Evolutionary conservation across 2,329 filamentous ascomycete species (phyloP).

Genomic region (Allantophomopsis cytisporea): DNA sequence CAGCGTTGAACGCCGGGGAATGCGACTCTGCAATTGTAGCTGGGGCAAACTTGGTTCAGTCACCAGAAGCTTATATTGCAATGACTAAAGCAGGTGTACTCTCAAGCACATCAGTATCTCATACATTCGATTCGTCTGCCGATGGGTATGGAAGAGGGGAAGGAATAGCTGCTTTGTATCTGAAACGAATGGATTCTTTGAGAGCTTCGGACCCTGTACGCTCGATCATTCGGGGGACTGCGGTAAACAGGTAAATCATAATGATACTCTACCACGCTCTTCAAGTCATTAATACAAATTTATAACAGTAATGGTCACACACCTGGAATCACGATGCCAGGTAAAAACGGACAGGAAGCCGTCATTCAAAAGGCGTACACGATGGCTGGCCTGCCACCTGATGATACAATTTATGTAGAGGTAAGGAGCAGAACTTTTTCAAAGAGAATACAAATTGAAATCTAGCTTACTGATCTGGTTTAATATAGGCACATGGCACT

Average conservation of each 20-base stretch:
- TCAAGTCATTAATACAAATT: no score
- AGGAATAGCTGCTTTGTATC: slow-evolving; percentile 22
- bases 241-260: slow-evolving; percentile 37
- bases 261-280: no score
- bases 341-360: slow-evolving; percentile 22
- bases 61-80: slow-evolving; percentile 5
- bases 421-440: no score
- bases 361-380: slow-evolving; percentile 1
- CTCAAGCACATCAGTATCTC: not conserved
- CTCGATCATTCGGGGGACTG: slow-evolving; percentile 35
- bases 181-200: slow-evolving; percentile 34
- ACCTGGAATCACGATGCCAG: slow-evolving; percentile 40
- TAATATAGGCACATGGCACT: no score
- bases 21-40: slow-evolving; percentile 3
- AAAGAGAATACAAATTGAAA: no score
- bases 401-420: slow-evolving; percentile 1
- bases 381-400: not conserved
- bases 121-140: slow-evolving; percentile 23
- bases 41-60: slow-evolving; percentile 6
- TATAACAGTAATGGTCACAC: slow-evolving; percentile 49
- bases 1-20: not conserved
- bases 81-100: slow-evolving; percentile 3
- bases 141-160: slow-evolving; percentile 32
- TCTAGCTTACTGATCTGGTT: no score
- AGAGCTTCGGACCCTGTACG: slow-evolving; percentile 41